Conservation (phyloP, 2,329 filamentous ascomycete genomes). For the Decorospora gaudefroyi region DNA sequence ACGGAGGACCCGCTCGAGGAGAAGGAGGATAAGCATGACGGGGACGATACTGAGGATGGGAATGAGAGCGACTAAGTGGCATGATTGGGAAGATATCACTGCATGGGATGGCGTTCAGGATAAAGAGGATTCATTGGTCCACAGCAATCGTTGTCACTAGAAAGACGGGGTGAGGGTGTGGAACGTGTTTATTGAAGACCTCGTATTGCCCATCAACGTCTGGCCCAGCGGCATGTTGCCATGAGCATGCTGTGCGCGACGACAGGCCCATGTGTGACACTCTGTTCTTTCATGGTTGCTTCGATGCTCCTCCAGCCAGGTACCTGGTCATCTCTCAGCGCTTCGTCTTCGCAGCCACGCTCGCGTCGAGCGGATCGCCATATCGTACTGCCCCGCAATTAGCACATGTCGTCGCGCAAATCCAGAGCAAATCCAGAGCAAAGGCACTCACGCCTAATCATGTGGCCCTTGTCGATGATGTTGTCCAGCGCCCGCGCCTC, state of each 20-base stretch:
- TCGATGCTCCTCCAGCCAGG: not conserved
- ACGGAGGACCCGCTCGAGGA: constrained; percentile 52
- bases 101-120: constrained; percentile 39
- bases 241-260: not conserved
- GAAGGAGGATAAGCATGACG: constrained; percentile 51
- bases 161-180: not conserved
- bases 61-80: constrained; percentile 50
- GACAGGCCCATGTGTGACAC: not conserved
- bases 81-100: constrained; percentile 13
- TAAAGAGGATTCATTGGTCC: not conserved
- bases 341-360: constrained; percentile 30
- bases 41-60: constrained; percentile 60
- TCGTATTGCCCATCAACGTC: not conserved
- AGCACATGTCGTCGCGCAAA: constrained; percentile 5
- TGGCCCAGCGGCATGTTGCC: not conserved
- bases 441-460: constrained; percentile 41
- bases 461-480: constrained; percentile 41
- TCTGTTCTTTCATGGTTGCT: not conserved
- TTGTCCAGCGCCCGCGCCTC: constrained; percentile 41
- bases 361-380: constrained; percentile 45
- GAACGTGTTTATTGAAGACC: not conserved
- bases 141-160: not conserved
- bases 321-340: constrained; percentile 26
- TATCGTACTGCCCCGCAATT: constrained; percentile 35
- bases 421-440: not conserved